Evolutionary conservation across 176 grass and related monocot species (phyloP).

Genomic region (Cenchrus americanus): DNA sequence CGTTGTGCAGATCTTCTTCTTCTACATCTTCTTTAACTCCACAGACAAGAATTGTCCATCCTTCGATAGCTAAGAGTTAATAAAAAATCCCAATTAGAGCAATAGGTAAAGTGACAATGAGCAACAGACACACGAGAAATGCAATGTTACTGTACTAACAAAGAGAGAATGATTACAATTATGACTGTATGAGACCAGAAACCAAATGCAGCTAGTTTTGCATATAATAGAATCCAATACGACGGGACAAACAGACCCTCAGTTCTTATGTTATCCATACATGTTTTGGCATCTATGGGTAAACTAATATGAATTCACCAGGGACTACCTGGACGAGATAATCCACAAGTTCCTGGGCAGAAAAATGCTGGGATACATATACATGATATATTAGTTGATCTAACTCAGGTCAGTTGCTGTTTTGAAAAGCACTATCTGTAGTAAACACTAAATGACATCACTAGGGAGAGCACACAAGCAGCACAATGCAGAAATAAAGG

Average conservation of each 20-base stretch:
- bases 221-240: conserved; percentile 10
- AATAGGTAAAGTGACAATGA: background rate
- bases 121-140: background rate
- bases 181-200: background rate
- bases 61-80: conserved; percentile 55
- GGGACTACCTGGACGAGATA: too few species aligned
- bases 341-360: background rate
- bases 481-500: background rate
- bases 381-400: background rate
- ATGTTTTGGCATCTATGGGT: conserved; percentile 9
- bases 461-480: background rate
- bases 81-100: conserved; percentile 12
- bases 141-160: background rate
- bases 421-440: conserved; percentile 7
- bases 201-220: conserved; percentile 27
- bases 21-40: conserved; percentile 62
- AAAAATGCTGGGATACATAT: background rate
- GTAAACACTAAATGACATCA: background rate
- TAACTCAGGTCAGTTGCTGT: conserved; percentile 1
- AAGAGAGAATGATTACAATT: background rate
- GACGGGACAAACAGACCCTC: background rate
- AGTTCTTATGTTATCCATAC: conserved; percentile 9
- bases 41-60: conserved; percentile 58
- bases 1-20: conserved; percentile 58
- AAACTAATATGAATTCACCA: conserved; percentile 9